A percentile compares a stretch with the other conserved stretches of the same genome.
These are phyloP conservation scores for Curvularia sp. DNA, from an alignment of 2,329 filamentous ascomycete species.

Conservation along the genomic window DNA sequence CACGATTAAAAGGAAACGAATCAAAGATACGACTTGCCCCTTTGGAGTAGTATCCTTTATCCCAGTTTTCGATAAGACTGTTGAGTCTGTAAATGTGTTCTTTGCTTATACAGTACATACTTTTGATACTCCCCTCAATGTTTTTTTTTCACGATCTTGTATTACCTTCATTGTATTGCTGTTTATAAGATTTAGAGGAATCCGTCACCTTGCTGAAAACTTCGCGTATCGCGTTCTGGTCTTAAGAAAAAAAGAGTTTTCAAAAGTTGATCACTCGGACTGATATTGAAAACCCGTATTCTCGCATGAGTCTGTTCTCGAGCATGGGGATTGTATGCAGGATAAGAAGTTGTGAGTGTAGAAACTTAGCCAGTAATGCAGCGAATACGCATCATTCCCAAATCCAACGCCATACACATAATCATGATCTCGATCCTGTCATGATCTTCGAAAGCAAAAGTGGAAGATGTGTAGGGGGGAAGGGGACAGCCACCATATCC, in stretches of 20 bases:
- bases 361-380: background rate
- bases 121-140: background rate
- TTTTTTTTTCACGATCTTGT: background rate
- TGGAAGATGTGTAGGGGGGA: background rate
- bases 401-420: background rate
- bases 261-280: background rate
- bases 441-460: background rate
- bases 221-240: background rate
- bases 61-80: background rate
- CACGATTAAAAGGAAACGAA: conserved; percentile 67
- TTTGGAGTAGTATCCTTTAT: background rate
- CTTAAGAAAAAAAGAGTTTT: background rate
- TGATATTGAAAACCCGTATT: background rate
- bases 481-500: background rate
- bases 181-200: background rate
- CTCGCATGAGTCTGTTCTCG: background rate
- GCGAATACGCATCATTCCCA: background rate
- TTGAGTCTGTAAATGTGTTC: background rate
- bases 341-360: background rate
- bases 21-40: too few species aligned
- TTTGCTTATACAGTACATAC: background rate
- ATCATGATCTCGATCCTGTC: too few species aligned
- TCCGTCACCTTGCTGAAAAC: background rate
- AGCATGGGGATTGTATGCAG: background rate
- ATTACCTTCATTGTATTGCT: background rate